A percentile compares a stretch with the other conserved stretches of the same genome.
phyloP scores from a whole-genome alignment of 106 monocot species.

The Dendrobium nobile region DNA sequence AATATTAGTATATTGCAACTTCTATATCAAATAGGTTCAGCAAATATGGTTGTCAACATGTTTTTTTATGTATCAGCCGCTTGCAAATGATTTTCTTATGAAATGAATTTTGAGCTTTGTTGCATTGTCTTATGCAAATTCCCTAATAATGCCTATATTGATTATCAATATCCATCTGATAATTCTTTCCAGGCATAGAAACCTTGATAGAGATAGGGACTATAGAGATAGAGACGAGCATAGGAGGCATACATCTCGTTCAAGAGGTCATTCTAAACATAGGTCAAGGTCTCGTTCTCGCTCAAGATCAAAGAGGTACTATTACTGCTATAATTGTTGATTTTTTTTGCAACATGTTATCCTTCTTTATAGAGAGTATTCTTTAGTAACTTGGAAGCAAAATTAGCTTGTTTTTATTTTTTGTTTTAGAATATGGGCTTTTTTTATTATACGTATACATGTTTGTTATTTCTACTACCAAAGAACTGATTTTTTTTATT shows the following conservation, averaged over 20 bases:
- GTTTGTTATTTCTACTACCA: too few species aligned
- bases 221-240: slow-evolving; percentile 41
- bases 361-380: not conserved
- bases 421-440: too few species aligned
- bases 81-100: not conserved
- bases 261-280: slow-evolving; percentile 41
- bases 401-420: too few species aligned
- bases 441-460: too few species aligned
- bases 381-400: not conserved
- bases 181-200: slow-evolving; percentile 19
- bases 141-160: not conserved
- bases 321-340: slow-evolving; percentile 27
- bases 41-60: too few species aligned
- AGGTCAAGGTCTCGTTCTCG: slow-evolving; percentile 68
- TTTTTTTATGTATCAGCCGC: too few species aligned
- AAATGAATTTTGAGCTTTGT: not conserved
- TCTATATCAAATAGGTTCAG: too few species aligned
- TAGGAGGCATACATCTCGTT: slow-evolving; percentile 35
- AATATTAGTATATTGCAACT: too few species aligned
- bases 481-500: too few species aligned
- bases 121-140: not conserved
- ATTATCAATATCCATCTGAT: not conserved
- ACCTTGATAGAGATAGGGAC: not conserved
- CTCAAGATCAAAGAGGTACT: slow-evolving; percentile 62
- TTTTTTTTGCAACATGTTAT: slow-evolving; percentile 19